Evolutionary conservation across 2,329 filamentous ascomycete genomes (phyloP).

Genomic region (Biscogniauxia sp.): DNA sequence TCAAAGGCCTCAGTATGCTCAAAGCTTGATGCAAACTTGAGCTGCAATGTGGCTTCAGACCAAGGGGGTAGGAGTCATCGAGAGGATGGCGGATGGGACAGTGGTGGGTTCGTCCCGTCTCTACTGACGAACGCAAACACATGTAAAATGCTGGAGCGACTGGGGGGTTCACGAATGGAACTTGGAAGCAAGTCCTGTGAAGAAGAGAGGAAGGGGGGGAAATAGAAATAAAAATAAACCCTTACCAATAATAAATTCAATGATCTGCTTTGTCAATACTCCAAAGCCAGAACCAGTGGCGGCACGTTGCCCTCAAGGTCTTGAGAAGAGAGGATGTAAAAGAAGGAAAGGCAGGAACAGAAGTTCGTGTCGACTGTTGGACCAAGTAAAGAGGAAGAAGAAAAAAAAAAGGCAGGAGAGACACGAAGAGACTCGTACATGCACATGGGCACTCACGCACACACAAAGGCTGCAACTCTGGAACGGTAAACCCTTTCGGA

Average conservation of each 20-base stretch:
- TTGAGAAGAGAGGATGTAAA: conserved; percentile 21
- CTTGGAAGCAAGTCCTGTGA: not conserved
- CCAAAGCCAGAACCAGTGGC: conserved; percentile 24
- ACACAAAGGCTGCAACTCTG: conserved; percentile 16
- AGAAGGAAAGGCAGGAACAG: conserved; percentile 5
- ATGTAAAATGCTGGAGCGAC: not conserved
- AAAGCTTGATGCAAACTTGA: not conserved
- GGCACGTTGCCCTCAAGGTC: conserved; percentile 20
- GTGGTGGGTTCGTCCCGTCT: not conserved
- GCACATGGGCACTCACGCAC: conserved; percentile 1
- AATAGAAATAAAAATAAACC: conserved; percentile 5
- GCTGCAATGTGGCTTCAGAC: not conserved
- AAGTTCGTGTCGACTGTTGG: conserved; percentile 7
- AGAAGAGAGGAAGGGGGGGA: not conserved
- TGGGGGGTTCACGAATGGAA: conserved; percentile 5
- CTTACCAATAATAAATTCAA: conserved; percentile 22
- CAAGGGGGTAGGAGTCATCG: conserved; percentile 1
- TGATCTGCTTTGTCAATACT: conserved; percentile 20
- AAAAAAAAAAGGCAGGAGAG: not conserved
- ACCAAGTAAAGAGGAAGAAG: not conserved
- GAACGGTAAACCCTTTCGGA: conserved; percentile 20
- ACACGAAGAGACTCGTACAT: conserved; percentile 6
- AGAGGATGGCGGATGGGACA: not conserved
- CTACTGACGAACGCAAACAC: not conserved
- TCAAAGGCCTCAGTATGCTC: conserved; percentile 1